Percentiles rank a stretch among this genome's conserved stretches.
Evolutionary conservation across 2,329 filamentous ascomycete species (phyloP).

Genomic region (Seiridium cupressi): DNA sequence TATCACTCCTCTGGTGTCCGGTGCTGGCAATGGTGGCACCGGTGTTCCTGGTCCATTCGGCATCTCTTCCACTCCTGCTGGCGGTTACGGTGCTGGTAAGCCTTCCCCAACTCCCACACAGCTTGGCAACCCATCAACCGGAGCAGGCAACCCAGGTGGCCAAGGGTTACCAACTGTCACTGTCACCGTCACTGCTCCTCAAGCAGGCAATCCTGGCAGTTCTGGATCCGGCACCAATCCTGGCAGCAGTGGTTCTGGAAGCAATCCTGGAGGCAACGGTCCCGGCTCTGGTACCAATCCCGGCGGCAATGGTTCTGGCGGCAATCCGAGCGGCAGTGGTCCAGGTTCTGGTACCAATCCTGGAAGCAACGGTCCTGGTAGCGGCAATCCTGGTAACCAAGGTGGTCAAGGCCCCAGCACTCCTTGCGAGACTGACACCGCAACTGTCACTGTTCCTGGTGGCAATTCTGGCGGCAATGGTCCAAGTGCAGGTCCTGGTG

Average conservation of each 20-base stretch:
- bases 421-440: not conserved
- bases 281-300: not conserved
- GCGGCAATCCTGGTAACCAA: not conserved
- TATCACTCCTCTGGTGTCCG: constrained; percentile 1
- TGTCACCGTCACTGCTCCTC: constrained; percentile 7
- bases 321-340: not conserved
- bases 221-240: not conserved
- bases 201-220: not conserved
- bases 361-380: not conserved
- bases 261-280: constrained; percentile 1
- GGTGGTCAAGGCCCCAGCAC: constrained; percentile 2
- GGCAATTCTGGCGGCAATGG: not conserved
- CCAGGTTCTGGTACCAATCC: not conserved
- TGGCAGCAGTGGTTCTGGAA: not conserved
- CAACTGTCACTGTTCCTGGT: constrained; percentile 6
- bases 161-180: not conserved
- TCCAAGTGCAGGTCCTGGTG: not conserved
- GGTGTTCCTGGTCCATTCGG: constrained; percentile 7
- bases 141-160: constrained; percentile 1
- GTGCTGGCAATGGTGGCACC: not conserved
- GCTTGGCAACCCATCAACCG: not conserved
- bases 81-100: not conserved
- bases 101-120: constrained; percentile 2
- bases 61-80: constrained; percentile 2
- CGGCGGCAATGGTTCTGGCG: not conserved